Evolutionary conservation across 2,329 filamentous ascomycete species (phyloP), one percentile per base, ranked within the genome.

Genomic region (Fusarium fracticaudum): DNA sequence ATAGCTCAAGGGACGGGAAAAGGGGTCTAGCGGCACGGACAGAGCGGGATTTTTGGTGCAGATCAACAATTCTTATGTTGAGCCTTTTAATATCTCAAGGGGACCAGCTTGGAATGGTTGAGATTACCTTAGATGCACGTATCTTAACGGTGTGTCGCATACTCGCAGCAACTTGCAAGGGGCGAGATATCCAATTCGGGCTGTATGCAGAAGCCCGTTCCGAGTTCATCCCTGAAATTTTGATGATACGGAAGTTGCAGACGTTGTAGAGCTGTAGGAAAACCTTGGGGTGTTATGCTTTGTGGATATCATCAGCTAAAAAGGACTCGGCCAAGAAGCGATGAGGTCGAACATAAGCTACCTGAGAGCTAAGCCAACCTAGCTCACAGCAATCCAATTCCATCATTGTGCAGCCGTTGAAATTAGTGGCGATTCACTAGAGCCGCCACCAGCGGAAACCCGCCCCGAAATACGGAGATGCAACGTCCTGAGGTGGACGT

Each of bases 401-500:
- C 71, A 74, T 74, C 71, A 74, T 74, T 18, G 60, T 74, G 72
- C 71, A 74, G 72, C 72, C 72, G 72, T 74, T 74, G 68, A 75
- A 73, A 74, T 74, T 74, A 75, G 72, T 74, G 72, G 72, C 72
- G 64, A 66, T 70, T 53, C 18, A 51, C 58, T 74, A 72, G 59
- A 60, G 41, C 57, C 63, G 63, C 68, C 57, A 71, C 57, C 57
- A 58, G 51, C 45, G 48, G 38, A 74, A 69, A 47, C 55, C 45
- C 55, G 47, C 61, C 47, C 64, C 67, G 71, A 64, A 51, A 31
- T 59, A 66, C 44, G 60, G 45, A 64, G 43, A 65, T 64, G 55
- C 47, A 38, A 55, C 26, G 35, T 15, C 24, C 24, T 41, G 45
- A 48, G 45, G 45, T 47, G 24, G 24, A 15, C 31, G n/a, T 53